Evolutionary conservation across 2,329 filamentous ascomycete genomes (phyloP).

Genomic region (Aschersonia sp.): DNA sequence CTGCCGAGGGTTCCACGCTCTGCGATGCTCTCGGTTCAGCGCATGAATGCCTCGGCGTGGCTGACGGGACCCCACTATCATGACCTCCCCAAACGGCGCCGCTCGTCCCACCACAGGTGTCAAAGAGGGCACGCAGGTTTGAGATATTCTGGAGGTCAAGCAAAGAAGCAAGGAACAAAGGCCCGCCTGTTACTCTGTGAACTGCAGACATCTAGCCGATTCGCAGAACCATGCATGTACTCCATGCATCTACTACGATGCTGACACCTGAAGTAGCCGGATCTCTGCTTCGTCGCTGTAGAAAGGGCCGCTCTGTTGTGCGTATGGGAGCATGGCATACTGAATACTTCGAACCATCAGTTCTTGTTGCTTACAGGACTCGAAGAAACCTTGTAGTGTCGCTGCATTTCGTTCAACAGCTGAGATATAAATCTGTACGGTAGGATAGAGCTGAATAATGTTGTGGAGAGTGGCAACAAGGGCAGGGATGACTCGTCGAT

Average conservation of each 20-base stretch:
- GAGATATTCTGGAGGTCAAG: too few relatives aligned
- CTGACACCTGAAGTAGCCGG: conserved; percentile 28
- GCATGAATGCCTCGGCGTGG: too few relatives aligned
- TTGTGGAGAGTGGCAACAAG: conserved; percentile 51
- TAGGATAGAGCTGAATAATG: conserved; percentile 42
- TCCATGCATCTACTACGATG: background rate
- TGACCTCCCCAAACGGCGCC: too few relatives aligned
- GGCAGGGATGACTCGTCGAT: conserved; percentile 45
- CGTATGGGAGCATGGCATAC: conserved; percentile 23
- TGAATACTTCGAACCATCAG: conserved; percentile 27
- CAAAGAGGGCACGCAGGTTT: too few relatives aligned
- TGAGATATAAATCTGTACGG: conserved; percentile 48
- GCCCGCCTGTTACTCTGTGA: too few relatives aligned
- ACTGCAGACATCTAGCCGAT: too few relatives aligned
- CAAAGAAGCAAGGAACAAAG: too few relatives aligned
- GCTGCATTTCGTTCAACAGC: conserved; percentile 56
- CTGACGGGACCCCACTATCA: too few relatives aligned
- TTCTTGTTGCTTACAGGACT: conserved; percentile 35
- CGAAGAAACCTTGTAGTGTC: conserved; percentile 52
- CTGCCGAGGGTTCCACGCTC: too few relatives aligned
- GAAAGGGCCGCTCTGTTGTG: conserved; percentile 45
- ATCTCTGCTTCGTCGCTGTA: conserved; percentile 47
- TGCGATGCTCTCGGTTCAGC: too few relatives aligned
- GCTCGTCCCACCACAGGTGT: too few relatives aligned
- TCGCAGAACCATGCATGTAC: too few relatives aligned